Conservation (phyloP, 2,329 filamentous ascomycete species). For the Aspergillus piperis region DNA sequence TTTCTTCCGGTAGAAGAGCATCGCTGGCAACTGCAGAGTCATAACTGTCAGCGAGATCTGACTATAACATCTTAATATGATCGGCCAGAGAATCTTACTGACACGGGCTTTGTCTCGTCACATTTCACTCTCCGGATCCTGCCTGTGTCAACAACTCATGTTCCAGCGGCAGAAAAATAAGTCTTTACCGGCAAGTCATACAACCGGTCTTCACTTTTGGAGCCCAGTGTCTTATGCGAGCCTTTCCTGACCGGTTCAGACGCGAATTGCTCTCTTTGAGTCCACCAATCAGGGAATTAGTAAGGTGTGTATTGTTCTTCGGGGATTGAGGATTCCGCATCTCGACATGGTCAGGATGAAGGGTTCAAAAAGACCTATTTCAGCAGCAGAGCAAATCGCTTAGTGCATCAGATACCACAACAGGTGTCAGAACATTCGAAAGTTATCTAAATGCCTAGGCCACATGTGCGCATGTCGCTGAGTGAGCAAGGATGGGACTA, state of each 20-base stretch:
- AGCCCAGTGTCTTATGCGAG: constrained; percentile 2
- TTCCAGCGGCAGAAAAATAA: background rate
- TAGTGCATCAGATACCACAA: background rate
- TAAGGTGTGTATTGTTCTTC: background rate
- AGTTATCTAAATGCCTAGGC: too few species aligned
- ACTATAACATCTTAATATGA: background rate
- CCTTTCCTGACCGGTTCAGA: background rate
- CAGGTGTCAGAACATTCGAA: background rate
- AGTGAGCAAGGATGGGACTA: too few species aligned
- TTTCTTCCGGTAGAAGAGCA: constrained; percentile 9
- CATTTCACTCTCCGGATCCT: constrained; percentile 10
- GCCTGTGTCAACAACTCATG: background rate
- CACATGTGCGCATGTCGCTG: too few species aligned
- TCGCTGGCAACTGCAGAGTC: background rate
- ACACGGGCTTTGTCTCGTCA: constrained; percentile 8
- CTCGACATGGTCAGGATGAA: background rate
- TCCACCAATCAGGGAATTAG: background rate
- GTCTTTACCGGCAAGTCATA: constrained; percentile 4
- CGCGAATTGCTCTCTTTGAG: background rate
- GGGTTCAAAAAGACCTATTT: background rate
- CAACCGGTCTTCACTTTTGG: constrained; percentile 5
- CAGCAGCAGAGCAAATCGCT: background rate
- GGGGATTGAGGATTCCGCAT: background rate
- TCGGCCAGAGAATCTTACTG: background rate
- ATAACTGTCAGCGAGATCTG: too few species aligned